phyloP scores from a whole-genome alignment of 208 protist species.

The Crithidia expoeki region DNA sequence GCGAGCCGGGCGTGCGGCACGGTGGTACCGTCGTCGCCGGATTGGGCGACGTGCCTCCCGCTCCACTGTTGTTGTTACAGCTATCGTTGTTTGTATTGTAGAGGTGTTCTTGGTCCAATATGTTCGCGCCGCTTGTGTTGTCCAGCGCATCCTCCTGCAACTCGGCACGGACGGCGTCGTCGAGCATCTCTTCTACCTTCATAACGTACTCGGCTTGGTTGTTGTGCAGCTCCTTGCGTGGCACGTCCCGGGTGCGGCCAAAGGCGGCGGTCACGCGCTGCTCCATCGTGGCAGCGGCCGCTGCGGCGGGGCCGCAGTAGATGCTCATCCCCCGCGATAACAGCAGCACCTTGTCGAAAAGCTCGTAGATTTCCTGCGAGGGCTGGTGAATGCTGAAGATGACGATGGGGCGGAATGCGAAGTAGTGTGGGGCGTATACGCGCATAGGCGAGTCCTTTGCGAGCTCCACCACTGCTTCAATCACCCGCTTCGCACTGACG shows the following conservation, averaged over 20 bases:
- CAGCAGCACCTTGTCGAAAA: conserved; percentile 90
- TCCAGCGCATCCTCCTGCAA: conserved; percentile 43
- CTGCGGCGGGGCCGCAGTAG: conserved; percentile 82
- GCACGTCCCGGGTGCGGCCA: conserved; percentile 46
- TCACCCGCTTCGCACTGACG: conserved; percentile 78
- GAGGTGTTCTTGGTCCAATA: too few relatives aligned
- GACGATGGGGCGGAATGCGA: conserved; percentile 87
- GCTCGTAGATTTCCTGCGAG: conserved; percentile 84
- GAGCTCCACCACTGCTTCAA: conserved; percentile 83
- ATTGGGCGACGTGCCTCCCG: not conserved
- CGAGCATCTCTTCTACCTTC: conserved; percentile 84
- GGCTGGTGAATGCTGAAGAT: conserved; percentile 94
- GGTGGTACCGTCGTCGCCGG: conserved; percentile 17
- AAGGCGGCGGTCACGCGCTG: conserved; percentile 53
- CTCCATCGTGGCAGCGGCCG: conserved; percentile 63
- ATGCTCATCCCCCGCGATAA: conserved; percentile 83
- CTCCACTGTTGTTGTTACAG: not conserved
- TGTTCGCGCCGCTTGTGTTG: not conserved
- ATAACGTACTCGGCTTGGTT: conserved; percentile 90
- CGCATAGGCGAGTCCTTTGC: conserved; percentile 84
- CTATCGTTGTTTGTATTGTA: not conserved
- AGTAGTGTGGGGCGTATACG: conserved; percentile 83
- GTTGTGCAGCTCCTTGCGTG: conserved; percentile 41
- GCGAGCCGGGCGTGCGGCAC: conserved; percentile 25
- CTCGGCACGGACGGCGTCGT: conserved; percentile 67